Conservation (phyloP, 768 basidiomycete species). For the Steccherinum ochraceum region DNA sequence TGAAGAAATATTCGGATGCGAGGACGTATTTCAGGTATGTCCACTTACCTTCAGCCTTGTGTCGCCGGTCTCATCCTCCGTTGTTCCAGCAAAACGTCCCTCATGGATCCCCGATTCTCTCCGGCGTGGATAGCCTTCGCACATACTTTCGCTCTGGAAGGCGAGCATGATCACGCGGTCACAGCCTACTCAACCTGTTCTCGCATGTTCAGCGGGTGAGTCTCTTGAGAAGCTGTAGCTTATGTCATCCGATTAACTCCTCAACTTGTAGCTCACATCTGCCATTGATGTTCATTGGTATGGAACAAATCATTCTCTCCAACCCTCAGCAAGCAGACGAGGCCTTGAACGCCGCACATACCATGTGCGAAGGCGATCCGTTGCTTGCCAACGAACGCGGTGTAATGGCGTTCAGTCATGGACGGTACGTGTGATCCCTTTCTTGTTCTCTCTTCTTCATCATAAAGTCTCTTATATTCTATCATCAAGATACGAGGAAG, state of each 20-base stretch:
- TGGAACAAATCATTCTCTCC: conserved; percentile 93
- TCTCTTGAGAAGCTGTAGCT: too few relatives aligned
- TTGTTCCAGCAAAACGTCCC: conserved; percentile 74
- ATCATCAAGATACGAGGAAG: conserved; percentile 56
- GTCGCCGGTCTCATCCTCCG: background rate
- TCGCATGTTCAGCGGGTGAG: conserved; percentile 89
- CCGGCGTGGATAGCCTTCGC: conserved; percentile 98
- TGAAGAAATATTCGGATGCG: conserved; percentile 84
- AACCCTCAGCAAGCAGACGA: conserved; percentile 82
- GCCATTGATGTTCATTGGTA: conserved; percentile 92
- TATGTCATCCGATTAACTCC: background rate
- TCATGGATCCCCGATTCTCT: conserved; percentile 94
- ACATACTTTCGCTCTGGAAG: conserved; percentile 94
- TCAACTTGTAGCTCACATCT: conserved; percentile 74
- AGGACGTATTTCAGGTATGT: conserved; percentile 89
- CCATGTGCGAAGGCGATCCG: conserved; percentile 84
- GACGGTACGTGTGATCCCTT: conserved; percentile 48
- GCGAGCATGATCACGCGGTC: conserved; percentile 97
- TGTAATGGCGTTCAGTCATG: conserved; percentile 85
- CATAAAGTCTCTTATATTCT: background rate
- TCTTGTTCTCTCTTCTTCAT: background rate
- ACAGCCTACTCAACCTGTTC: conserved; percentile 98
- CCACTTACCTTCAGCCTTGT: background rate
- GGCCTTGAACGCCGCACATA: conserved; percentile 74
- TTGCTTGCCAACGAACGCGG: conserved; percentile 88